Percentiles rank a stretch among this genome's conserved stretches.
phyloP scores from a whole-genome alignment of 202 grass and related monocot species.

The Digitaria exilis region DNA sequence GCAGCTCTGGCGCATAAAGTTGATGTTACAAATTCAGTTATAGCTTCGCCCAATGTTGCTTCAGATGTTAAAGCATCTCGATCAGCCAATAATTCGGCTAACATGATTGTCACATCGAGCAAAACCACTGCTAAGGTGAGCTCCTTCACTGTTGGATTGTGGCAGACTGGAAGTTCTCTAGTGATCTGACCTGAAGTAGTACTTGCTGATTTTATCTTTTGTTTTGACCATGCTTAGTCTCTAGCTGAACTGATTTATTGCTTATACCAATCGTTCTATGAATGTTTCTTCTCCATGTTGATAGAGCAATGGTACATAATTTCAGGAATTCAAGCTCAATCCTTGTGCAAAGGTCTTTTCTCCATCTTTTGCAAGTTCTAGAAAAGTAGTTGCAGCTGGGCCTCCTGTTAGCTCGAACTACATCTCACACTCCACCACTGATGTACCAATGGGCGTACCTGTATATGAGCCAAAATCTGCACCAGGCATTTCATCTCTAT shows the following conservation, averaged over 20 bases:
- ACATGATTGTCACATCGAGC: slow-evolving; percentile 40
- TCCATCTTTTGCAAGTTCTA: slow-evolving; percentile 74
- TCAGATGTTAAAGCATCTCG: slow-evolving; percentile 47
- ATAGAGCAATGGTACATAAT: slow-evolving; percentile 30
- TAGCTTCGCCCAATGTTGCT: slow-evolving; percentile 23
- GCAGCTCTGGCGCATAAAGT: slow-evolving; percentile 40
- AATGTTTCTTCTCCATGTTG: neutral
- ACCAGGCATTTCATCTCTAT: slow-evolving; percentile 49
- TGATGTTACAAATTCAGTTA: slow-evolving; percentile 36
- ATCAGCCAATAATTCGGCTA: slow-evolving; percentile 38
- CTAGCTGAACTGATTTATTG: neutral
- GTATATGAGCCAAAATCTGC: slow-evolving; percentile 59
- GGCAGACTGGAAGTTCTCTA: neutral
- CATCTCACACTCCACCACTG: slow-evolving; percentile 46
- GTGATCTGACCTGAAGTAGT: neutral
- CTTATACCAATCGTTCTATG: neutral
- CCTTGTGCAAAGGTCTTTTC: slow-evolving; percentile 83
- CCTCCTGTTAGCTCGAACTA: slow-evolving; percentile 56
- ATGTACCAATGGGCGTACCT: slow-evolving; percentile 59
- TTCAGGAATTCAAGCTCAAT: slow-evolving; percentile 96
- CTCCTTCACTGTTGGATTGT: slow-evolving; percentile 15
- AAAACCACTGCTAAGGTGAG: slow-evolving; percentile 67
- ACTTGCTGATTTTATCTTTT: slow-evolving; percentile 28
- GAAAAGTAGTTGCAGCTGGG: slow-evolving; percentile 40
- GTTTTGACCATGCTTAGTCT: slow-evolving; percentile 27